A percentile compares a stretch with the other conserved stretches of the same genome.
Evolutionary conservation across 495 filamentous ascomycete genomes (phyloP).

Genomic region (Xylaria scruposa): DNA sequence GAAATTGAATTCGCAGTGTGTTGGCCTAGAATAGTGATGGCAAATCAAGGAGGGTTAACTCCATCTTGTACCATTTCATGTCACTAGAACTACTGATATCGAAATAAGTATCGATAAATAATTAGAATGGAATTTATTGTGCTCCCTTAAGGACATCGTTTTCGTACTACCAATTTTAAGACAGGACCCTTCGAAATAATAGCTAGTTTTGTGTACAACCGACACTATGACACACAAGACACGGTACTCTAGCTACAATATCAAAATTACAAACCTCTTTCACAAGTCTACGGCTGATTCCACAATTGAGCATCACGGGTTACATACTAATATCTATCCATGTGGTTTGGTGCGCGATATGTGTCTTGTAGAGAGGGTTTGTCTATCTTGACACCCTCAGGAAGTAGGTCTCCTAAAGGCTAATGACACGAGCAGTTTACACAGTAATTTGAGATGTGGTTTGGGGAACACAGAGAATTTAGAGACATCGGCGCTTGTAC

Average conservation of each 20-base stretch:
- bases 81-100: background rate
- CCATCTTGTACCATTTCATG: background rate
- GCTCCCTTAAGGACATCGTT: background rate
- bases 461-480: background rate
- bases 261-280: background rate
- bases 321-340: background rate
- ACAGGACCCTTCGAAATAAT: background rate
- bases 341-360: background rate
- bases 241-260: background rate
- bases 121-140: background rate
- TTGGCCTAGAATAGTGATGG: background rate
- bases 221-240: background rate
- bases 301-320: conserved; percentile 1
- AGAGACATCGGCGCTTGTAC: conserved; percentile 12
- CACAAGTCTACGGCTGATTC: background rate
- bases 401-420: background rate
- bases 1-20: background rate
- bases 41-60: background rate
- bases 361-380: background rate
- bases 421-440: background rate
- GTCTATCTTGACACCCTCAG: background rate
- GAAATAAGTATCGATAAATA: background rate
- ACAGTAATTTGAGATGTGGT: background rate
- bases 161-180: background rate
- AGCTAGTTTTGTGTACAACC: background rate